Percentiles rank a stretch among this genome's conserved stretches.
phyloP scores from a whole-genome alignment of 2,329 filamentous ascomycete genomes.

The Fusarium foetens region DNA sequence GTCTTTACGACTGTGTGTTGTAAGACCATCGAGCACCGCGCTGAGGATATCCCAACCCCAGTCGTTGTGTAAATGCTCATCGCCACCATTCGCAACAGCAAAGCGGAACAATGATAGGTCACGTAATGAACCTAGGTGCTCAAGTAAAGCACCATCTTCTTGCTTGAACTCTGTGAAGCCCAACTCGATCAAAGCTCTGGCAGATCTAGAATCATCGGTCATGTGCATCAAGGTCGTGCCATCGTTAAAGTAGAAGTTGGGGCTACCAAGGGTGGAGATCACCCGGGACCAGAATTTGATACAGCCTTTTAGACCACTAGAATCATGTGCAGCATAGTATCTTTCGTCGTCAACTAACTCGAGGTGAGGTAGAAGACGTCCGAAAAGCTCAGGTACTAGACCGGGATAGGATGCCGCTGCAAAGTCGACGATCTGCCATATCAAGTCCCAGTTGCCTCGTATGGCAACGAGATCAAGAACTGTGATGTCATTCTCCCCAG shows the following conservation, averaged over 20 bases:
- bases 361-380: too few species aligned
- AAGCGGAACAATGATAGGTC: not conserved
- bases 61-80: not conserved
- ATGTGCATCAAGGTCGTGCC: not conserved
- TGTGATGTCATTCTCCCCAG: not conserved
- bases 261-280: not conserved
- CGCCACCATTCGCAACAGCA: not conserved
- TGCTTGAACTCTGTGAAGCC: not conserved
- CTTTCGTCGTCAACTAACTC: too few species aligned
- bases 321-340: too few species aligned
- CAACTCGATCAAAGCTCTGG: too few species aligned
- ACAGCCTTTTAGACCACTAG: not conserved
- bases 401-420: not conserved
- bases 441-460: not conserved
- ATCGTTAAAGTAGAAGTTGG: not conserved
- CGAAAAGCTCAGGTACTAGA: too few species aligned
- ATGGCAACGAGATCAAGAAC: not conserved
- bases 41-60: not conserved
- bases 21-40: not conserved
- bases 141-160: not conserved
- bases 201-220: too few species aligned
- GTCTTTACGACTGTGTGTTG: fast-evolving
- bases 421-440: not conserved
- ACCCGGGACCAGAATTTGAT: not conserved
- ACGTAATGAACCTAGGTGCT: too few species aligned